These are phyloP conservation scores for Seminavis robusta DNA, from an alignment of 108 stramenopile genomes.

Conservation along the genomic window DNA sequence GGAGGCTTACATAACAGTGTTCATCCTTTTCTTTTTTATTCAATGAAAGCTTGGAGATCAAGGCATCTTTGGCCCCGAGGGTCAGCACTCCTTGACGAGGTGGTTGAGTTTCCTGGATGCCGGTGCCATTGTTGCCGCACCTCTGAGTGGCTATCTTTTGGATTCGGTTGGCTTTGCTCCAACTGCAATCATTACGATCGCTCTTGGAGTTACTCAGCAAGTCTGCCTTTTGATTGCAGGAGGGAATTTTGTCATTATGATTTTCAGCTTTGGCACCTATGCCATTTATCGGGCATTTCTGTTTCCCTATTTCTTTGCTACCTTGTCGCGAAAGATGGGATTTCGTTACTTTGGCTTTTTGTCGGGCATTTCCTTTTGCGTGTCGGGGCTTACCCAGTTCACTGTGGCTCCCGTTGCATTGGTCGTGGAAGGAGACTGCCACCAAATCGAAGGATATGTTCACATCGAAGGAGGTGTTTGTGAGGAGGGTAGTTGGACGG, in stretches of 20 bases:
- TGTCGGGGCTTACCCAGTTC: conserved; percentile 34
- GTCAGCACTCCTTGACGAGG: conserved; percentile 9
- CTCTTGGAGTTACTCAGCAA: conserved; percentile 29
- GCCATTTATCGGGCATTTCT: conserved; percentile 49
- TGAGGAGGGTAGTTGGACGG: conserved; percentile 9
- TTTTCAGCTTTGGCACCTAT: conserved; percentile 35
- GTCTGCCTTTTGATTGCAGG: conserved; percentile 19
- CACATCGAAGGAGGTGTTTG: not conserved
- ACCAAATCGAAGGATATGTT: conserved; percentile 11
- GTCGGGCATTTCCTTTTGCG: conserved; percentile 37
- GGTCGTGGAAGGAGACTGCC: conserved; percentile 17
- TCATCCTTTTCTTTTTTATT: not conserved
- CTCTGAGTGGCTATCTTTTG: conserved; percentile 34
- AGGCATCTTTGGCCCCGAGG: conserved; percentile 13
- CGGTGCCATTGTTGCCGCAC: conserved; percentile 31
- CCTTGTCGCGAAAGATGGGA: conserved; percentile 36
- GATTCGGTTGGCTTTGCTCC: conserved; percentile 33
- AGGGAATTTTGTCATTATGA: conserved; percentile 9
- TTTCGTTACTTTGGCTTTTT: conserved; percentile 54
- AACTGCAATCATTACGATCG: conserved; percentile 26
- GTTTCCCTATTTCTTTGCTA: conserved; percentile 48
- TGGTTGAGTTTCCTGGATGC: conserved; percentile 29
- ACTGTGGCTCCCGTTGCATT: conserved; percentile 15
- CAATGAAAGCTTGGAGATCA: conserved; percentile 9
- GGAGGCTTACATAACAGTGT: not conserved